These are phyloP conservation scores for Penicillium sp. DNA, from an alignment of 2,329 filamentous ascomycete species.

Conservation along the genomic window DNA sequence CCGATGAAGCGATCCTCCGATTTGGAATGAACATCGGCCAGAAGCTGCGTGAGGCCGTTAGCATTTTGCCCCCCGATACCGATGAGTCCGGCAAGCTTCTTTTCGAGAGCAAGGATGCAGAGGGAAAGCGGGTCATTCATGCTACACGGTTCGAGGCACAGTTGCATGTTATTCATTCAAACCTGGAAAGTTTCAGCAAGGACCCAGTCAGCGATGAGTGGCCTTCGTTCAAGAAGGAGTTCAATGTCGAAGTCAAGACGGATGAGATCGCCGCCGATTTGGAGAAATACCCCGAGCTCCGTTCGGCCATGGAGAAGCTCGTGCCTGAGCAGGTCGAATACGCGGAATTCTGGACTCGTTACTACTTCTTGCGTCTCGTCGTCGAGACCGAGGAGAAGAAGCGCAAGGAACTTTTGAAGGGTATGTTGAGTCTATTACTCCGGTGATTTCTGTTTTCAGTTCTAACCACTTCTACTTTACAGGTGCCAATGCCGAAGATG, in stretches of 20 bases:
- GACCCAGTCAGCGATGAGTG: constrained; percentile 77
- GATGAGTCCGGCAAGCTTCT: constrained; percentile 63
- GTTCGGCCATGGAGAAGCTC: constrained; percentile 87
- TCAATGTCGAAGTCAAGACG: constrained; percentile 81
- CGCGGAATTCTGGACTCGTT: constrained; percentile 84
- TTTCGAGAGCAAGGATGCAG: constrained; percentile 89
- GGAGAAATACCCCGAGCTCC: constrained; percentile 80
- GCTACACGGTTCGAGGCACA: constrained; percentile 93
- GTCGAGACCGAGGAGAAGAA: constrained; percentile 91
- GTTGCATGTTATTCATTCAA: constrained; percentile 90
- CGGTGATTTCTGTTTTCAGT: background rate
- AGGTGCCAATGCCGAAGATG: constrained; percentile 59
- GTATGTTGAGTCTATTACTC: constrained; percentile 51
- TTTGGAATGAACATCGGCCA: constrained; percentile 87
- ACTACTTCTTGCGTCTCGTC: constrained; percentile 90
- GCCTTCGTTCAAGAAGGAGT: constrained; percentile 67
- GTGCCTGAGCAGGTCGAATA: constrained; percentile 95
- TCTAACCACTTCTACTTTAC: constrained; percentile 8
- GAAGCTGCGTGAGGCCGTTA: constrained; percentile 87
- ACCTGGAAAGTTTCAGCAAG: constrained; percentile 73
- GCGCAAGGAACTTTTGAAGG: constrained; percentile 84
- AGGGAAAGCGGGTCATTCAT: constrained; percentile 90
- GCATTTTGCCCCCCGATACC: constrained; percentile 69
- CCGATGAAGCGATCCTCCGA: constrained; percentile 88
- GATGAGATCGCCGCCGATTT: constrained; percentile 77